Percentiles rank a stretch among this genome's conserved stretches.
Conservation (phyloP, 192 early-diverging fungal species). For the Podila verticillata region DNA sequence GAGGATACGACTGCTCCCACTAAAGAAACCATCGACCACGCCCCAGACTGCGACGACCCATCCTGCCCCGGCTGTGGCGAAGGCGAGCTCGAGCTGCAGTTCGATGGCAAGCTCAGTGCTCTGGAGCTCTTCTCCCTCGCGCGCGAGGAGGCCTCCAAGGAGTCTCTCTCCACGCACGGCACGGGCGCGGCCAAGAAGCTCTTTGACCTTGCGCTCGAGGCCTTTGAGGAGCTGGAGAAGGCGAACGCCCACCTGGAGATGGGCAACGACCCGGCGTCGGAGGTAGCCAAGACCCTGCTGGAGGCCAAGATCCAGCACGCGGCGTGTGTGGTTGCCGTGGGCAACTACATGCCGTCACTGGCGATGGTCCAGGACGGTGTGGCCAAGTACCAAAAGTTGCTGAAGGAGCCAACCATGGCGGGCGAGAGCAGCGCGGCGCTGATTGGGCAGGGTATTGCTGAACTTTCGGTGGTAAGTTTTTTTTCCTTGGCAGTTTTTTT, state of each 20-base stretch:
- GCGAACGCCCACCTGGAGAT: constrained; percentile 51
- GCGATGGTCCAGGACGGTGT: constrained; percentile 42
- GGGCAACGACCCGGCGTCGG: constrained; percentile 35
- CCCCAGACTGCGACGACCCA: constrained; percentile 63
- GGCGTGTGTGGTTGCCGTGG: constrained; percentile 33
- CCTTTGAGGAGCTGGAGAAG: constrained; percentile 53
- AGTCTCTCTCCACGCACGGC: neutral
- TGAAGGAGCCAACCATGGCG: neutral
- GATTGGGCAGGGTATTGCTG: constrained; percentile 33
- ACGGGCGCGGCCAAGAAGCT: constrained; percentile 45
- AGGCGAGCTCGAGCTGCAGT: constrained; percentile 67
- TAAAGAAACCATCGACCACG: constrained; percentile 49
- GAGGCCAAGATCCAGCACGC: constrained; percentile 43
- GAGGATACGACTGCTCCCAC: neutral
- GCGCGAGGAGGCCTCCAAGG: constrained; percentile 53
- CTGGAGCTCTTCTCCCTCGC: constrained; percentile 69
- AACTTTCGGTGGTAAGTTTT: constrained; percentile 22
- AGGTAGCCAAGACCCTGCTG: constrained; percentile 14
- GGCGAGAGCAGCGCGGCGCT: constrained; percentile 21
- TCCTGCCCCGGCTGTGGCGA: constrained; percentile 69
- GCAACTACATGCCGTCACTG: constrained; percentile 23
- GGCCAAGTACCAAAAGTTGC: constrained; percentile 49
- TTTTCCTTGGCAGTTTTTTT: neutral
- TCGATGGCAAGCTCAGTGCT: constrained; percentile 61
- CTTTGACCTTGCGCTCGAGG: constrained; percentile 67